Percentiles rank a stretch among this genome's conserved stretches.
These are phyloP conservation scores for Selenicereus undatus DNA, from an alignment of 148 eudicot genomes.

Conservation along the genomic window DNA sequence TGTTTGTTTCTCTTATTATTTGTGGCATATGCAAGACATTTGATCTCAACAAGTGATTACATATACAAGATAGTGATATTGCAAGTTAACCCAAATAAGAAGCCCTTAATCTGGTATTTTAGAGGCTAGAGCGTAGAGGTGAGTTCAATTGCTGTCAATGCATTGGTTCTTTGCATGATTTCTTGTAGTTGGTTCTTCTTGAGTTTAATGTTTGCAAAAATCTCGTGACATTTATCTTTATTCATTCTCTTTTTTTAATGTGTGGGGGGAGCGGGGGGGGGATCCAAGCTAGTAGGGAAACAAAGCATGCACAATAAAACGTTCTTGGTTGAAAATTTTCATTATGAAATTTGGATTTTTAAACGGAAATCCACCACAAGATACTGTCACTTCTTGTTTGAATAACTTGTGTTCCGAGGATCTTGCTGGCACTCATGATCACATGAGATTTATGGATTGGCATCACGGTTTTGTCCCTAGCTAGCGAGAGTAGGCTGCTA, in stretches of 20 bases:
- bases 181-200: not conserved
- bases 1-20: not conserved
- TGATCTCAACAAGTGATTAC: not conserved
- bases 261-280: too few species aligned
- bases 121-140: too few species aligned
- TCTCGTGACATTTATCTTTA: not conserved
- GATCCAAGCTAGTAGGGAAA: not conserved
- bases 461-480: not conserved
- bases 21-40: not conserved
- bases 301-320: not conserved
- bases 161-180: not conserved
- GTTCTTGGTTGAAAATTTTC: not conserved
- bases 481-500: not conserved
- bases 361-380: not conserved
- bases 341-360: not conserved
- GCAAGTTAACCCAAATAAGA: too few species aligned
- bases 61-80: not conserved
- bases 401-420: not conserved
- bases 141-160: not conserved
- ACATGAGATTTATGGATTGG: not conserved
- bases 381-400: not conserved
- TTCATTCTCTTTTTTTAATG: not conserved
- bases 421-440: not conserved
- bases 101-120: not conserved
- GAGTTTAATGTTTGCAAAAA: not conserved